These are phyloP conservation scores for Cercospora nicotianae DNA, from an alignment of 2,329 filamentous ascomycete species.

Conservation along the genomic window DNA sequence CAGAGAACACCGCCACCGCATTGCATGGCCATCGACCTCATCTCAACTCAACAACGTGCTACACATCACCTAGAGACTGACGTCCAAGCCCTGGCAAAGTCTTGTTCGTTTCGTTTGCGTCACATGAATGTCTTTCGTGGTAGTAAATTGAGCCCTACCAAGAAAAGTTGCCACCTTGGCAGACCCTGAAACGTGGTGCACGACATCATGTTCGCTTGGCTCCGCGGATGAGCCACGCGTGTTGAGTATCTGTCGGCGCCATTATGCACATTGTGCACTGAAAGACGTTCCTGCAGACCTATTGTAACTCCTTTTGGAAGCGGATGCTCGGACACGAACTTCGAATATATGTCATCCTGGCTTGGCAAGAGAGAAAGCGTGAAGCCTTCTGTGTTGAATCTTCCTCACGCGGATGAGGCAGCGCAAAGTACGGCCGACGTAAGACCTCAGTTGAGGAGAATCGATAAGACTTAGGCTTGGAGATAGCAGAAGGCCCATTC, in stretches of 20 bases:
- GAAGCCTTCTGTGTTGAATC: too few species aligned
- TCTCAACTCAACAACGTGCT: background rate
- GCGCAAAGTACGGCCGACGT: background rate
- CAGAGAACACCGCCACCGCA: background rate
- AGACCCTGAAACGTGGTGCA: conserved; percentile 1
- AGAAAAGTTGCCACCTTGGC: conserved; percentile 11
- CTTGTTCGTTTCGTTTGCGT: conserved; percentile 8
- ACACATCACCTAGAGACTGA: background rate
- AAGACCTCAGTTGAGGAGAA: background rate
- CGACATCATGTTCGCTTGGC: conserved; percentile 16
- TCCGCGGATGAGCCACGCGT: conserved; percentile 6
- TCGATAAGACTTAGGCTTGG: background rate
- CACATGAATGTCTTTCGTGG: background rate
- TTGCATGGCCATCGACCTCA: conserved; percentile 1
- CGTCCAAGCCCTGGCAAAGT: conserved; percentile 1
- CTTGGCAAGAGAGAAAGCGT: background rate
- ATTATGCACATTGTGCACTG: background rate
- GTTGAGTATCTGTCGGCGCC: background rate
- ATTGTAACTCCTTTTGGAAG: background rate
- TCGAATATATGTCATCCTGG: background rate
- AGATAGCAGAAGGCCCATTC: background rate
- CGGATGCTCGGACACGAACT: background rate
- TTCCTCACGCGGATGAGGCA: too few species aligned
- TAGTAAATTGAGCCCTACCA: background rate
- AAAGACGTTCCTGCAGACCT: background rate